Conservation (phyloP, 495 filamentous ascomycete genomes). For the Aspergillus conjunctus region DNA sequence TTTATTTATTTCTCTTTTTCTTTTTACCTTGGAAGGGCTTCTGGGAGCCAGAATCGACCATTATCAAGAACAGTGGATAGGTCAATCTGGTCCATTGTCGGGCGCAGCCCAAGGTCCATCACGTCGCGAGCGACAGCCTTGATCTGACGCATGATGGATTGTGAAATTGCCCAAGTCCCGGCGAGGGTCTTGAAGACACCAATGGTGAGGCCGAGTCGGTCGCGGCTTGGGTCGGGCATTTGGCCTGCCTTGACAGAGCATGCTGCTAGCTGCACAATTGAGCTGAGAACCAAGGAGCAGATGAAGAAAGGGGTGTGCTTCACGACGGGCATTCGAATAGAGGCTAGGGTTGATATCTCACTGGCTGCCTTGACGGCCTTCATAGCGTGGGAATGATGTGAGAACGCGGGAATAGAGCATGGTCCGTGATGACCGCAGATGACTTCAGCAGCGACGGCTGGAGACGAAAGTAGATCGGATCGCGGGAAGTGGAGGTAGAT, state of each 20-base stretch:
- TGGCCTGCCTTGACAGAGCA: conserved; percentile 71
- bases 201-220: conserved; percentile 77
- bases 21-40: conserved; percentile 14
- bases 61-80: conserved; percentile 42
- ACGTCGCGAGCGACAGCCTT: conserved; percentile 52
- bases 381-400: conserved; percentile 67
- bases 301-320: conserved; percentile 89
- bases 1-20: neutral
- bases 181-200: conserved; percentile 77
- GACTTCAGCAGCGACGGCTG: conserved; percentile 49
- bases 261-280: conserved; percentile 60
- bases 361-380: conserved; percentile 79
- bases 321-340: conserved; percentile 69
- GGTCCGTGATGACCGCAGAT: conserved; percentile 50
- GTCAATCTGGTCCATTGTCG: conserved; percentile 47
- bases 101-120: conserved; percentile 47
- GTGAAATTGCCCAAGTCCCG: conserved; percentile 76
- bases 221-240: conserved; percentile 69
- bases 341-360: conserved; percentile 75
- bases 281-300: conserved; percentile 68
- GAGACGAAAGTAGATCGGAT: conserved; percentile 53
- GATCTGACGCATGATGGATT: conserved; percentile 72
- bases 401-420: conserved; percentile 53
- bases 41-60: conserved; percentile 42
- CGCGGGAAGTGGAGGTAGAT: conserved; percentile 52